Evolutionary conservation across 352 stramenopile species (phyloP), one percentile per base, ranked within the genome.

Genomic region (Pseudoperonospora humuli): DNA sequence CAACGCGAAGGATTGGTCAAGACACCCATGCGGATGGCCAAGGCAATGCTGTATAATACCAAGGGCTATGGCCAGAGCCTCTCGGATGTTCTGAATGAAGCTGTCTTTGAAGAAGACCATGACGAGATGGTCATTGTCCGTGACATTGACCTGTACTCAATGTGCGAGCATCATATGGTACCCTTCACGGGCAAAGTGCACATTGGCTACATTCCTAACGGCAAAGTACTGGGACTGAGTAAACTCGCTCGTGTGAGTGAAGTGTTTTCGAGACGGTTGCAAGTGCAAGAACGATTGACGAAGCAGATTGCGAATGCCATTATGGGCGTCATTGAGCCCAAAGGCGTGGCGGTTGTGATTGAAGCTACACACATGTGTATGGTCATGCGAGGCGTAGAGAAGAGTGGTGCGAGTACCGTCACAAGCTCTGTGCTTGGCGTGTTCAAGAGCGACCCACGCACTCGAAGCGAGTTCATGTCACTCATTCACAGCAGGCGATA

Each of bases 131-230:
- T 99, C 14, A 94, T 99, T 39, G 96, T 99, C 8, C 91, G 95
- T 48, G 94, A 99, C 70, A 99, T 99, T 70, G 93, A 98, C 53
- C 86, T 99, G 35, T 96, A 97, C 71, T 97, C 81, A 53, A 85
- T 99, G 66, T 99, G 97, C 59, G 97, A 99, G 69, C 97, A 99
- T 77, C 97, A 99, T 67, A 97, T 99, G 88, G 87, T 99, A 34
- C 97, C 97, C 15, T 99, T 99, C 67, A 94, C 83, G n/a, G 97
- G 97, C 42, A 97, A 97, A 40, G 86, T 94, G 24, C 85, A 97
- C 68, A 96, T 96, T 42, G 86, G 83, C 5, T 96, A 96, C 67
- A 97, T 98, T 51, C 93, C 93, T 1, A 93, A 95, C 43, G 84
- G 85, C 44, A 97, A 97, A 61, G 88, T 99, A 41, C 73, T 99